These are phyloP conservation scores for Salix udensis DNA, from an alignment of 345 rosid species.

Conservation along the genomic window DNA sequence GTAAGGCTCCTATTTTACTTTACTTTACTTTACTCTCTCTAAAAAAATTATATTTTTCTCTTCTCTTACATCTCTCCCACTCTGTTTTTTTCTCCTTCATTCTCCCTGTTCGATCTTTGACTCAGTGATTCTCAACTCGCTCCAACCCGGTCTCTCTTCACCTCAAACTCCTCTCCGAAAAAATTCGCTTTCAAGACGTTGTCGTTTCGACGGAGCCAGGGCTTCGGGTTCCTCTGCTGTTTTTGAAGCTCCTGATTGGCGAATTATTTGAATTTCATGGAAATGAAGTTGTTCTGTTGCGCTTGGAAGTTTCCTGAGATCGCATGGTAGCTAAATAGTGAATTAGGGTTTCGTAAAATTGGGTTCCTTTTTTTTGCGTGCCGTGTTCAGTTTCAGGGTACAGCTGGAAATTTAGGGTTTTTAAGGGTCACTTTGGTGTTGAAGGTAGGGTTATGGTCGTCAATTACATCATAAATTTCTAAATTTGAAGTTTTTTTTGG, in stretches of 20 bases:
- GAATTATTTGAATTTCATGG: slow-evolving; percentile 4
- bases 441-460: neutral
- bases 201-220: neutral
- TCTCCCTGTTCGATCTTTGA: slow-evolving; percentile 2
- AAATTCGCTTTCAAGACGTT: neutral
- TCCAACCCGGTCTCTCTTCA: neutral
- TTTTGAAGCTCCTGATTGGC: neutral
- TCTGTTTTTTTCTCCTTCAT: neutral
- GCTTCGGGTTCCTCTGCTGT: slow-evolving; percentile 15
- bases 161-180: neutral
- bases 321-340: slow-evolving; percentile 9
- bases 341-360: slow-evolving; percentile 9
- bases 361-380: neutral
- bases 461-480: neutral
- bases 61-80: neutral
- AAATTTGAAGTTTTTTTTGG: neutral
- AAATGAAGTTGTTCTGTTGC: slow-evolving; percentile 17
- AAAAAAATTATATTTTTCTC: neutral
- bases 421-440: neutral
- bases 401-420: slow-evolving; percentile 10
- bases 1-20: neutral
- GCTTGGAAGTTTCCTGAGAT: slow-evolving; percentile 8
- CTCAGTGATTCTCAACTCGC: neutral
- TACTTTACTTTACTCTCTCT: neutral
- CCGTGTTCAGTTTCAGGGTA: neutral